phyloP scores from a whole-genome alignment of 768 basidiomycete species.

The Mrakia blollopis region DNA sequence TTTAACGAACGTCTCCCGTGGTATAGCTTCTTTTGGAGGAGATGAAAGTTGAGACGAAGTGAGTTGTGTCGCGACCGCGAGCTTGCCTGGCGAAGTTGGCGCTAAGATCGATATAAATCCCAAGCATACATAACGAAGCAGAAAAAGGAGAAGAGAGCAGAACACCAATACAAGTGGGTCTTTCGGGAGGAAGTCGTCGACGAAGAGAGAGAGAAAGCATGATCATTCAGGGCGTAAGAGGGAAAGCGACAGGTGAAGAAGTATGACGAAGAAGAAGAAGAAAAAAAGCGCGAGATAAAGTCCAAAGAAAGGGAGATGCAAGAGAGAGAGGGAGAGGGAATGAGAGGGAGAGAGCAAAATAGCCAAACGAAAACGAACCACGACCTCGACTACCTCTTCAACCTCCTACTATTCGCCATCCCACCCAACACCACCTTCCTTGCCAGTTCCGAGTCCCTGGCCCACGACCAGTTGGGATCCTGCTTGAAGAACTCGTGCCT shows the following conservation, averaged over 20 bases:
- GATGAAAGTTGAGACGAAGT: too few relatives aligned
- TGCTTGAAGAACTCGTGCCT: slow-evolving; percentile 49
- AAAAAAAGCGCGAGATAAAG: background rate
- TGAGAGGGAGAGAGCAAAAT: too few relatives aligned
- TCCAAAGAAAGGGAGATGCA: background rate
- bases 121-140: too few relatives aligned
- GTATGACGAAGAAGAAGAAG: background rate
- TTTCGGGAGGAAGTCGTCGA: too few relatives aligned
- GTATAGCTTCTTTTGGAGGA: too few relatives aligned
- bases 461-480: slow-evolving; percentile 28
- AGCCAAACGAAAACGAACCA: background rate
- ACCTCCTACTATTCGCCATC: slow-evolving; percentile 2
- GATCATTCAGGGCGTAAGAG: slow-evolving; percentile 6
- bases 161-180: too few relatives aligned
- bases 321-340: background rate
- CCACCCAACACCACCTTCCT: slow-evolving; percentile 20
- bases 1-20: too few relatives aligned
- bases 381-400: background rate
- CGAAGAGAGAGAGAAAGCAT: background rate
- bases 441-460: slow-evolving; percentile 23
- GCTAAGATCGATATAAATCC: too few relatives aligned
- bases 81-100: too few relatives aligned
- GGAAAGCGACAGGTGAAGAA: background rate
- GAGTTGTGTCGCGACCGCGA: too few relatives aligned
- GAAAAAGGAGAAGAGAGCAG: too few relatives aligned